Evolutionary conservation across 768 basidiomycete species (phyloP).

Genomic region (Agaricus bisporus): DNA sequence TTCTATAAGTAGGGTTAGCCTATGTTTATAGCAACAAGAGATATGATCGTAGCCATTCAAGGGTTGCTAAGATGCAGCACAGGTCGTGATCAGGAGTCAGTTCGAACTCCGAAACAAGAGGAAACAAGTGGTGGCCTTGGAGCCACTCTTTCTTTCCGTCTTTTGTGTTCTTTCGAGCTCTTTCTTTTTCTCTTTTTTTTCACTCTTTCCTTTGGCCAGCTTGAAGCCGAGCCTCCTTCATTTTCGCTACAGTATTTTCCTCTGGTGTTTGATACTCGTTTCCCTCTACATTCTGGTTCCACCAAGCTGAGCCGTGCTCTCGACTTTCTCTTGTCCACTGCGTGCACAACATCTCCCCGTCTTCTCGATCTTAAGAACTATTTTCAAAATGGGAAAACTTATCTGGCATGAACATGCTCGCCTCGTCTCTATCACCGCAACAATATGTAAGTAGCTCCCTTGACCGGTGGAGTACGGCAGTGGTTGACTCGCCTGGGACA

Average conservation of each 20-base stretch:
- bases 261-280: slow-evolving; percentile 15
- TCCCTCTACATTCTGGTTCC: slow-evolving; percentile 3
- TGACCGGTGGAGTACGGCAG: neutral
- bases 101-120: slow-evolving; percentile 18
- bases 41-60: slow-evolving; percentile 11
- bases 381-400: slow-evolving; percentile 64
- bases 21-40: slow-evolving; percentile 3
- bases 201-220: slow-evolving; percentile 16
- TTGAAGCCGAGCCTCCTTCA: slow-evolving; percentile 30
- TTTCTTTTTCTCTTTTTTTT: slow-evolving; percentile 19
- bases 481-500: slow-evolving; percentile 19
- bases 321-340: slow-evolving; percentile 13
- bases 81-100: neutral
- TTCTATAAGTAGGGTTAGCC: neutral
- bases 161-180: slow-evolving; percentile 10
- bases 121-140: neutral
- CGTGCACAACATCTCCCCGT: slow-evolving; percentile 16
- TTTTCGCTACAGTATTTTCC: slow-evolving; percentile 4
- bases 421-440: slow-evolving; percentile 60
- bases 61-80: slow-evolving; percentile 6
- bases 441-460: slow-evolving; percentile 52
- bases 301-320: slow-evolving; percentile 3
- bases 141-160: slow-evolving; percentile 15
- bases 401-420: slow-evolving; percentile 79
- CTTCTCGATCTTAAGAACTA: slow-evolving; percentile 14